Conservation (phyloP, 345 rosid species). For the Ceriops zippeliana region DNA sequence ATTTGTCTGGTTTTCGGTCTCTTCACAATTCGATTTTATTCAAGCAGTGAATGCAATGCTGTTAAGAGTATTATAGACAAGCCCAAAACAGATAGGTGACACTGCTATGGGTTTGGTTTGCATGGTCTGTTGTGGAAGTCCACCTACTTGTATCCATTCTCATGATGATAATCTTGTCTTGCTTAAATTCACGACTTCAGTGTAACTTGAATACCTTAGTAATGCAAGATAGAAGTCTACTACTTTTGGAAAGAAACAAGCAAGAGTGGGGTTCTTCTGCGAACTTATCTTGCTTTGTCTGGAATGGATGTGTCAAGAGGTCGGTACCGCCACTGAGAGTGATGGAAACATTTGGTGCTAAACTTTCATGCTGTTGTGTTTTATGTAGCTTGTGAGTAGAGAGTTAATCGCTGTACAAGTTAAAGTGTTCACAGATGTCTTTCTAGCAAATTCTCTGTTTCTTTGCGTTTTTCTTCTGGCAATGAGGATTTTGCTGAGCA, state of each 20-base stretch:
- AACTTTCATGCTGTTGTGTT: constrained; percentile 1
- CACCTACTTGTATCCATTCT: constrained; percentile 65
- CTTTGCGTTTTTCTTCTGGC: constrained; percentile 42
- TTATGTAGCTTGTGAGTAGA: constrained; percentile 7
- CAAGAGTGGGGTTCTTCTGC: constrained; percentile 39
- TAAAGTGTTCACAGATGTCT: constrained; percentile 52
- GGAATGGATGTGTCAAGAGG: constrained; percentile 35
- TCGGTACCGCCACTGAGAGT: constrained; percentile 10
- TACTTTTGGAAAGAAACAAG: constrained; percentile 38
- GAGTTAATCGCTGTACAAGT: constrained; percentile 8
- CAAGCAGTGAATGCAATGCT: too few relatives aligned
- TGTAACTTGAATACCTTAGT: constrained; percentile 40
- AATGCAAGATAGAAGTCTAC: constrained; percentile 46
- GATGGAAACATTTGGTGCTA: not conserved
- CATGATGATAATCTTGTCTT: constrained; percentile 10
- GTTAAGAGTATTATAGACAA: too few relatives aligned
- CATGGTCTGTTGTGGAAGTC: constrained; percentile 73
- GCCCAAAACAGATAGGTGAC: not conserved
- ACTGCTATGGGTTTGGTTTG: constrained; percentile 14
- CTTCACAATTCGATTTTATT: not conserved
- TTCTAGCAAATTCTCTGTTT: constrained; percentile 59
- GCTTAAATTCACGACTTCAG: not conserved
- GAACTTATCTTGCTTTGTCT: constrained; percentile 27
- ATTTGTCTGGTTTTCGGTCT: not conserved
- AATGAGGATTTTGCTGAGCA: constrained; percentile 38